A percentile compares a stretch with the other conserved stretches of the same genome.
These are phyloP conservation scores for Lentinula raphanica DNA, from an alignment of 768 basidiomycete species.

Conservation along the genomic window DNA sequence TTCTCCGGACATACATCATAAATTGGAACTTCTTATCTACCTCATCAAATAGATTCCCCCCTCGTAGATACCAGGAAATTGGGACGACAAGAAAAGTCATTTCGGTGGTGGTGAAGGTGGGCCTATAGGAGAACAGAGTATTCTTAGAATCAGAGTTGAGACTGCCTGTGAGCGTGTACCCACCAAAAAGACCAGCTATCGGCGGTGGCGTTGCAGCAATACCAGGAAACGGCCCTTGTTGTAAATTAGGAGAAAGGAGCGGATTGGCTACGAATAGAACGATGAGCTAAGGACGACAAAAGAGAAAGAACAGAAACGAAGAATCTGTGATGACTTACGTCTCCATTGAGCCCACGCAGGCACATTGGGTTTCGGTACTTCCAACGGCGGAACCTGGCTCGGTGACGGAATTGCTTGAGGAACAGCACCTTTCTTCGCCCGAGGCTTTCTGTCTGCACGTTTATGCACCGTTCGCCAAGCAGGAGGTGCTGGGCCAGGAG, in stretches of 20 bases:
- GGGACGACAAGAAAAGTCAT: too few relatives aligned
- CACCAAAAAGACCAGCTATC: slow-evolving; percentile 43
- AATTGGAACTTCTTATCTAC: too few relatives aligned
- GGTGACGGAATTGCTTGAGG: slow-evolving; percentile 12
- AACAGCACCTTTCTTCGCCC: slow-evolving; percentile 18
- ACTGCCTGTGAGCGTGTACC: slow-evolving; percentile 1
- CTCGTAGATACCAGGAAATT: too few relatives aligned
- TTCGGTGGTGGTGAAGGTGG: too few relatives aligned
- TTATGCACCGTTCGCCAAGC: slow-evolving; percentile 48
- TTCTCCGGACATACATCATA: too few relatives aligned
- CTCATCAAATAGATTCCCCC: too few relatives aligned
- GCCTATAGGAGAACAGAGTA: too few relatives aligned
- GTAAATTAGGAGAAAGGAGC: slow-evolving; percentile 19
- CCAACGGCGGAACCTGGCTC: slow-evolving; percentile 20
- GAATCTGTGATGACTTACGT: slow-evolving; percentile 28
- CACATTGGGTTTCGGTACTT: slow-evolving; percentile 20
- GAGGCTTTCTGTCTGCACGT: slow-evolving; percentile 19
- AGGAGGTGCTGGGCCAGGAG: slow-evolving; percentile 39
- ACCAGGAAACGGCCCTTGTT: slow-evolving; percentile 14
- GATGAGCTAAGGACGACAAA: background rate
- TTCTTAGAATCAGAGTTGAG: too few relatives aligned
- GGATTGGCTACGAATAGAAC: too few relatives aligned
- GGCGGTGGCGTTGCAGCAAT: slow-evolving; percentile 26
- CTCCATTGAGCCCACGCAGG: slow-evolving; percentile 58
- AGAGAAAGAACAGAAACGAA: background rate